Base-by-base conservation (phyloP, 345 rosid genomes). In the Rhodamnia rubescens region DNA sequence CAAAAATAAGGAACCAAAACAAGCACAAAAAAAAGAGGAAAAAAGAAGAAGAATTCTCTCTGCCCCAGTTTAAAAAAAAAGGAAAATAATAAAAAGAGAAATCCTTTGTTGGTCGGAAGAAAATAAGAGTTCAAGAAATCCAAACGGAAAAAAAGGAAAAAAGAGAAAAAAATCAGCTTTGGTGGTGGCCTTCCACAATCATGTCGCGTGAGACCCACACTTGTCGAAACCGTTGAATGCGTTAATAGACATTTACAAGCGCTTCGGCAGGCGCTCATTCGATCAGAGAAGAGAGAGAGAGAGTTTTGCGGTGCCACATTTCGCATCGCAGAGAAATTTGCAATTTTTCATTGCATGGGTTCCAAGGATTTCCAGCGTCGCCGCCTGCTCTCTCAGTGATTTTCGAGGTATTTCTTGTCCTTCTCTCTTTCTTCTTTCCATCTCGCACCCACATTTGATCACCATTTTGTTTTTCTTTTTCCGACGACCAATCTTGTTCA, bases 331-430 rank as follows among this genome's bases (percentile, higher is more conserved):
- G 80, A 27, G 78, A 22, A 49, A 81, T 18, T 83, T 42, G 83
- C 44, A 58, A 24, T 21, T 32, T 36, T 20, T 53, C 22, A 64
- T 64, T 84, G 47, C 90, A 82, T 87, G 90, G 89, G 56, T 36
- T 87, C 54, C 90, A 61, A 83, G 61, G 64, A 86, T 89, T 88
- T 86, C 87, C 90, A 84, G 86, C 89, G 85, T 89, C 92, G n/a
- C 82, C 88, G 59, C 86, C 89, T 69, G 86, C 89, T 84, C 89
- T 86, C 83, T 82, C 86, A 54, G 87, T 80, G 88, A 88, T 75
- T 91, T 69, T 27, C 61, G 75, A 84, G 91, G 87, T 87, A 52
- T 55, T 36, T 11, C 24, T 36, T 36, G 47, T 69, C 26, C 6
- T 10, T 20, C 6, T 69, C 22, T 2, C 12, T 27, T 59, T 61